Evolutionary conservation across 2,329 filamentous ascomycete species (phyloP).

Genomic region (Chaetomiaceae sp.): DNA sequence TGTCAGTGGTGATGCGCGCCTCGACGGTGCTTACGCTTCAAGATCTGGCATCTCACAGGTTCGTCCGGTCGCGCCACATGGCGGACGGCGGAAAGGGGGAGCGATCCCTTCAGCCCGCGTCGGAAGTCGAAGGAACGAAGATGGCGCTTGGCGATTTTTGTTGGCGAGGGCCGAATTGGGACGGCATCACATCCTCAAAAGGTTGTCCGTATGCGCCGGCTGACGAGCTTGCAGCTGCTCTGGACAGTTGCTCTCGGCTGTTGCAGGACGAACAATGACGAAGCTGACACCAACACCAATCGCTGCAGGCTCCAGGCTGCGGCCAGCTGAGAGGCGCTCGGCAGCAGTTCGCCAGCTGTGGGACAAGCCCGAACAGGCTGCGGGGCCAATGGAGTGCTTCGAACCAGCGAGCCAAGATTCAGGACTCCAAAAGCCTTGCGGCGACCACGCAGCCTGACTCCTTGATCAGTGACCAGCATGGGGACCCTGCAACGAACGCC

Average conservation of each 20-base stretch:
- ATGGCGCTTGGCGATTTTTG: conserved; percentile 13
- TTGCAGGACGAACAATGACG: conserved; percentile 16
- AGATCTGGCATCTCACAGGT: conserved; percentile 64
- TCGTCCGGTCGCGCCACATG: conserved; percentile 99
- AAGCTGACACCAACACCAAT: conserved; percentile 16
- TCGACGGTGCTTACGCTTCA: not conserved
- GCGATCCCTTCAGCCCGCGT: conserved; percentile 22
- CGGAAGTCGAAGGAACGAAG: conserved; percentile 9
- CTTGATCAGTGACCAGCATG: not conserved
- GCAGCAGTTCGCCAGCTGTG: conserved; percentile 11
- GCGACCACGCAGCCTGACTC: too few relatives aligned
- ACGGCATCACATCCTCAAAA: conserved; percentile 22
- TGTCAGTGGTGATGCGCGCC: not conserved
- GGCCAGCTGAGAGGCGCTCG: not conserved
- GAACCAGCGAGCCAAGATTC: too few relatives aligned
- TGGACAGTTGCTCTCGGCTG: conserved; percentile 6
- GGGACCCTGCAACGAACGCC: conserved; percentile 11
- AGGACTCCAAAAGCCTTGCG: too few relatives aligned
- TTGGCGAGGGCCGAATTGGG: conserved; percentile 14
- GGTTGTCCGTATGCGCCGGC: conserved; percentile 14
- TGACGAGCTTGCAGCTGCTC: conserved; percentile 7
- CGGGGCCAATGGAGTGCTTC: too few relatives aligned
- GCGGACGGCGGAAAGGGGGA: conserved; percentile 45
- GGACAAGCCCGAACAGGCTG: too few relatives aligned
- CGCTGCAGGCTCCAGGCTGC: conserved; percentile 3